Evolutionary conservation across 2,329 filamentous ascomycete species (phyloP).

Genomic region (Colletotrichum siamense): DNA sequence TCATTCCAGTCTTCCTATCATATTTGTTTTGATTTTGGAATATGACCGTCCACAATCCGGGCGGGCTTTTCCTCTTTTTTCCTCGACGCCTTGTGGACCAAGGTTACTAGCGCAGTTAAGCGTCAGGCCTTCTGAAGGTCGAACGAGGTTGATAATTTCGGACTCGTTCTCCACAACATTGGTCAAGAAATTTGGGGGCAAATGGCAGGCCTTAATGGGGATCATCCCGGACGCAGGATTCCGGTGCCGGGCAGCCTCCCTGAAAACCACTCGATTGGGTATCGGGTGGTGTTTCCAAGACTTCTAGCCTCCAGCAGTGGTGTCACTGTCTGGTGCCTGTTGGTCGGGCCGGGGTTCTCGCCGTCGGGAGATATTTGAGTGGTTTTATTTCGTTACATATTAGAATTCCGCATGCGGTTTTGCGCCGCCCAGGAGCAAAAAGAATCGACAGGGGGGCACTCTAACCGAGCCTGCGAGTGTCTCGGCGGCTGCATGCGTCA

Average conservation of each 20-base stretch:
- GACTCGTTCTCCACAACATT: background rate
- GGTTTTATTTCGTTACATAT: background rate
- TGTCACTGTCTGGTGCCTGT: background rate
- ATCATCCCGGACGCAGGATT: background rate
- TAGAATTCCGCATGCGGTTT: background rate
- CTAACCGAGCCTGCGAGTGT: background rate
- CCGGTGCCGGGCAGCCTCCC: background rate
- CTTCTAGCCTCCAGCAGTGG: background rate
- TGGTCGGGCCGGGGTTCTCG: background rate
- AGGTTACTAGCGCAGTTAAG: background rate
- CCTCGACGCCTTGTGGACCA: background rate
- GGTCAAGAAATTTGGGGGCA: background rate
- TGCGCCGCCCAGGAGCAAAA: background rate
- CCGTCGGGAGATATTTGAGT: background rate
- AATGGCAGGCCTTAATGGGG: background rate
- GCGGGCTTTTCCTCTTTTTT: background rate
- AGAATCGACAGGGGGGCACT: background rate
- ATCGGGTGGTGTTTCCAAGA: background rate
- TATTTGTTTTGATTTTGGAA: background rate
- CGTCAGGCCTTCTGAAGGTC: background rate
- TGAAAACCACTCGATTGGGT: background rate
- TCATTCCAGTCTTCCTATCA: background rate
- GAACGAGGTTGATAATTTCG: background rate
- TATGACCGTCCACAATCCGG: background rate
- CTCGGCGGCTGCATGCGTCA: background rate